Evolutionary conservation across 2,329 filamentous ascomycete species (phyloP), one percentile per base, ranked within the genome.

Genomic region (Colletotrichum sidae): DNA sequence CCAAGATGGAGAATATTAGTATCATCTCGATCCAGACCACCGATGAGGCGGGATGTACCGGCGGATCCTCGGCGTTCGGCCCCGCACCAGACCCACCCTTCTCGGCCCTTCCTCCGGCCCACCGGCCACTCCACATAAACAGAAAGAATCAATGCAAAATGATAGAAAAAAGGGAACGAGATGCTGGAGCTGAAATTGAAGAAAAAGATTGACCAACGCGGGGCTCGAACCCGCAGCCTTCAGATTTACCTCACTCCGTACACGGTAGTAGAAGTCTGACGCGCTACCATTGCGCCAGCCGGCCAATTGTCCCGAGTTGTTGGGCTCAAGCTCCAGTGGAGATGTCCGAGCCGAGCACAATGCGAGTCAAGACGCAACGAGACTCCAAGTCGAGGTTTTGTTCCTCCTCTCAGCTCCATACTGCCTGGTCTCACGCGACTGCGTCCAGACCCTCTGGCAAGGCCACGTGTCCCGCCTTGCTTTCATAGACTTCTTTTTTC

Each of bases 211-310:
- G 52, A 66, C 58, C 63, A 66, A 53, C 58, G 63, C 41, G 58
- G 63, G 63, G 47, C 63, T 66, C 63, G 63, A 66, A 63, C 63
- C 63, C 63, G 41, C 63, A 66, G 47, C 63, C 63, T 56, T 46
- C 63, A 66, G 63, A 66, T 66, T 5, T 25, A 25, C 25, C 17
- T 17, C 17, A 25, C 25, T 25, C 25, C 4, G 25, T 4, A 25
- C 25, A 4, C 25, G 4, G 25, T 4, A 4, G 3, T 66, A 66
- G 63, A 66, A 66, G 63, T 66, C 63, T 66, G 63, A 66, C 42
- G 63, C 63, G 58, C 63, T 66, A 66, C 63, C 63, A 66, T 66
- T 66, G 52, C 63, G 63, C 63, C 63, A 66, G 58, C 47, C 63
- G 63, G 63, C 63, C 63, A 34, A 41, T 35, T 35, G 6, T 44